Conservation (phyloP, 352 stramenopile genomes). For the Poterioochromonas sp. region DNA sequence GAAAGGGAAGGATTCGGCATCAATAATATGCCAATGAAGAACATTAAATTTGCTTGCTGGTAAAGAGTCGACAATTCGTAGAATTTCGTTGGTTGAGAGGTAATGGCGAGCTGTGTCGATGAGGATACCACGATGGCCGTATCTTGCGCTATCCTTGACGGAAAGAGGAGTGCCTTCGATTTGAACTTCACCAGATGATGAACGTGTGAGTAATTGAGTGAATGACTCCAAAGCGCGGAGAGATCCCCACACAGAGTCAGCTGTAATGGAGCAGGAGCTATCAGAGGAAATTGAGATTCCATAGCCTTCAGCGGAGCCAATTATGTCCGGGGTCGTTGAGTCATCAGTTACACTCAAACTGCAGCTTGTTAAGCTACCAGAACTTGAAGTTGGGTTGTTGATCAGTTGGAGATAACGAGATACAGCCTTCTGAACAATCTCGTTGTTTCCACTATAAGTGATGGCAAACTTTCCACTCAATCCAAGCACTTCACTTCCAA, state of each 20-base stretch:
- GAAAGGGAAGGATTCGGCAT: constrained; percentile 24
- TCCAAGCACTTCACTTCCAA: neutral
- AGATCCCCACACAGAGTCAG: neutral
- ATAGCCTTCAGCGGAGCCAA: constrained; percentile 12
- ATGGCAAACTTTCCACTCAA: neutral
- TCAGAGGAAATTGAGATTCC: neutral
- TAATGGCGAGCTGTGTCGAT: constrained; percentile 17
- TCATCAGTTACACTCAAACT: neutral
- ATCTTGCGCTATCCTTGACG: neutral
- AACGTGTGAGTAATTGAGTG: neutral
- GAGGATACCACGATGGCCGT: neutral
- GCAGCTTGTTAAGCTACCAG: neutral
- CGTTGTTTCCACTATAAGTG: neutral
- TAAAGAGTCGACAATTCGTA: neutral
- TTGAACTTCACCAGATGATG: neutral
- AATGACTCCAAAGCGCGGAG: constrained; percentile 21
- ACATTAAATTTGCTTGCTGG: constrained; percentile 14
- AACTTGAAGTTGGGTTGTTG: neutral
- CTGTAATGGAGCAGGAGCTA: neutral
- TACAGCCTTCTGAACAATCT: neutral
- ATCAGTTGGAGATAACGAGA: neutral
- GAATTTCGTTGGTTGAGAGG: neutral
- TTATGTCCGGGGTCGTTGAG: neutral
- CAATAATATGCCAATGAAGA: constrained; percentile 27
- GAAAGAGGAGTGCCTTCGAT: neutral